Conservation (phyloP, 345 rosid genomes). For the Stellera chamaejasme region DNA sequence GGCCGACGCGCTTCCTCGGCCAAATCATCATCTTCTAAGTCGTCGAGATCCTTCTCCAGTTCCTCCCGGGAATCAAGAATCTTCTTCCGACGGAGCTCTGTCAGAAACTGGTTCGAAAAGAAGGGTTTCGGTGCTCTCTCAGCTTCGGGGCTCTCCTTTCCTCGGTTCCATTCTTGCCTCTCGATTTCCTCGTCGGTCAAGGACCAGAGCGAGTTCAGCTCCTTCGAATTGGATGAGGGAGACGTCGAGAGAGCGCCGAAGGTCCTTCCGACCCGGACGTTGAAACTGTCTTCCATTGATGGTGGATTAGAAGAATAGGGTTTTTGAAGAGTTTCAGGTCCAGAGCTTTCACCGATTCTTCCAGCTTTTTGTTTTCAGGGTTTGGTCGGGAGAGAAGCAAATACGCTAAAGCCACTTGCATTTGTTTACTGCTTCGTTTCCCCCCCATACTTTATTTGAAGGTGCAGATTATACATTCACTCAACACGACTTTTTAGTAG, state of each 20-base stretch:
- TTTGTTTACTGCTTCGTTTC: too few relatives aligned
- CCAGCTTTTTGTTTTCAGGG: too few relatives aligned
- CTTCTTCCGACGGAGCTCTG: slow-evolving; percentile 5
- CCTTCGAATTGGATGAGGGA: slow-evolving; percentile 6
- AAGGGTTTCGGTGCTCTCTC: slow-evolving; percentile 6
- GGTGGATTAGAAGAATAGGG: neutral
- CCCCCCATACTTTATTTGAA: too few relatives aligned
- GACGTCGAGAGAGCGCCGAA: slow-evolving; percentile 64
- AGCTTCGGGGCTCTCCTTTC: slow-evolving; percentile 17
- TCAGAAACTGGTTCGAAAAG: slow-evolving; percentile 9
- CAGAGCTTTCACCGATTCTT: too few relatives aligned
- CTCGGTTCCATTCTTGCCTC: slow-evolving; percentile 35
- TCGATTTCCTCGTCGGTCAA: slow-evolving; percentile 65
- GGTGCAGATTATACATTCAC: too few relatives aligned
- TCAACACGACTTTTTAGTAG: too few relatives aligned
- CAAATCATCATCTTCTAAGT: slow-evolving; percentile 19
- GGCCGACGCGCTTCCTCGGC: slow-evolving; percentile 12
- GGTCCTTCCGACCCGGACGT: slow-evolving; percentile 51
- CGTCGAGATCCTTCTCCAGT: slow-evolving; percentile 27
- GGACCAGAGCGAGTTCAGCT: slow-evolving; percentile 51
- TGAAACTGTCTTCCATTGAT: slow-evolving; percentile 64
- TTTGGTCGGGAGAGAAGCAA: too few relatives aligned
- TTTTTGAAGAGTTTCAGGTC: neutral
- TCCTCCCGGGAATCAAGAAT: neutral
- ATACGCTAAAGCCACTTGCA: too few relatives aligned